Conservation (phyloP, 2,329 filamentous ascomycete genomes). For the Sporothrix schenckii region DNA sequence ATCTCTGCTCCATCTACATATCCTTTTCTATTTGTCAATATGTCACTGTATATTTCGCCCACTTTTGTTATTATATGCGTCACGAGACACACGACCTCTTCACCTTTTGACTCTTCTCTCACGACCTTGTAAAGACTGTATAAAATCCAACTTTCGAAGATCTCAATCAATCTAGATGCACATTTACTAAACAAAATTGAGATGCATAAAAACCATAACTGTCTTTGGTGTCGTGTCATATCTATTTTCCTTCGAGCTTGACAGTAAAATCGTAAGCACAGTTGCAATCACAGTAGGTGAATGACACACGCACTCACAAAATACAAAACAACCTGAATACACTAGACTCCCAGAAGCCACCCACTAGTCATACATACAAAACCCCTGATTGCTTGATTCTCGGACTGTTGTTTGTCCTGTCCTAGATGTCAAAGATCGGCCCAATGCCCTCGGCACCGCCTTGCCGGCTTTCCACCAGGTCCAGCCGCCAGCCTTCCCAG, state of each 20-base stretch:
- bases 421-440: slow-evolving; percentile 65
- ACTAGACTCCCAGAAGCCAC: background rate
- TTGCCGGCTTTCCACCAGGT: slow-evolving; percentile 62
- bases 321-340: background rate
- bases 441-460: slow-evolving; percentile 63
- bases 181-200: no score
- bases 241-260: background rate
- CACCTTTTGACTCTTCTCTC: background rate
- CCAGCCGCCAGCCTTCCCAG: slow-evolving; percentile 69
- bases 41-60: background rate
- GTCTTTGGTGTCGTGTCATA: background rate
- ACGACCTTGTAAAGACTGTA: background rate
- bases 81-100: background rate
- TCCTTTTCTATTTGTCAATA: background rate
- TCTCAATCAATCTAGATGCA: no score
- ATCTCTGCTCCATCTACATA: slow-evolving; percentile 15
- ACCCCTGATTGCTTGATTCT: background rate
- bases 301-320: no score
- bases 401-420: no score
- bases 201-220: no score
- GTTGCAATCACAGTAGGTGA: no score
- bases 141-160: background rate
- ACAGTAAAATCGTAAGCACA: no score
- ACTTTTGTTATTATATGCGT: background rate
- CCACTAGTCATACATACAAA: background rate